Conservation (phyloP, 768 basidiomycete genomes). For the Mycena filopes region DNA sequence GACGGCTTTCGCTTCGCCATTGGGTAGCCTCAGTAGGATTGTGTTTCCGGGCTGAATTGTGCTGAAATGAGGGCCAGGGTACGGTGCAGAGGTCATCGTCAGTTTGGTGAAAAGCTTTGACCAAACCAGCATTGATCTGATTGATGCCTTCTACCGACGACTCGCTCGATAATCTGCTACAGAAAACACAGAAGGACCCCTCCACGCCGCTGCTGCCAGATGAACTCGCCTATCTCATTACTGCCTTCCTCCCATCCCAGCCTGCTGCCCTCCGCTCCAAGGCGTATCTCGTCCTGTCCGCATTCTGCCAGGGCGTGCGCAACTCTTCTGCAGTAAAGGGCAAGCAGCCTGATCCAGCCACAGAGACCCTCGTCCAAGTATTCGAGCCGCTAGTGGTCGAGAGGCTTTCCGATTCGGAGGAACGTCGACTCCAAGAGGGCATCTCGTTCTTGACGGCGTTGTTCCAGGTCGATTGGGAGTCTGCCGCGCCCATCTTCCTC, state of each 20-base stretch:
- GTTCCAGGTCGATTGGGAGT: constrained; percentile 82
- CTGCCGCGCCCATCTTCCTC: constrained; percentile 72
- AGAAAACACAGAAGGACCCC: constrained; percentile 40
- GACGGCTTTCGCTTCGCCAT: constrained; percentile 78
- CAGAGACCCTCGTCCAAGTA: constrained; percentile 57
- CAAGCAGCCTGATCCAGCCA: constrained; percentile 56
- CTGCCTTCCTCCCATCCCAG: constrained; percentile 63
- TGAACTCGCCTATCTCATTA: constrained; percentile 63
- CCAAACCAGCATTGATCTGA: not conserved
- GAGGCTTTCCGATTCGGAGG: constrained; percentile 66
- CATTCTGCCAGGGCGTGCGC: constrained; percentile 72
- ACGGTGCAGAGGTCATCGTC: constrained; percentile 20
- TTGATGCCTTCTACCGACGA: constrained; percentile 22
- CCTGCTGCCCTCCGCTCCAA: constrained; percentile 64
- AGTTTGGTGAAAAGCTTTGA: constrained; percentile 12
- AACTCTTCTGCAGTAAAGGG: constrained; percentile 46
- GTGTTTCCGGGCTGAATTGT: constrained; percentile 72
- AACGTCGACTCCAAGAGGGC: constrained; percentile 61
- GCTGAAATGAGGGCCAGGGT: constrained; percentile 26
- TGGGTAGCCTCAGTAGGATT: constrained; percentile 84
- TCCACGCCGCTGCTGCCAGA: constrained; percentile 57
- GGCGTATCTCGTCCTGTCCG: constrained; percentile 75
- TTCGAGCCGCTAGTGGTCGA: constrained; percentile 63
- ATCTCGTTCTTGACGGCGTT: constrained; percentile 80
- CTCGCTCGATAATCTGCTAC: constrained; percentile 44